phyloP scores from a whole-genome alignment of 2,329 filamentous ascomycete genomes.

The Colletotrichum sp. region DNA sequence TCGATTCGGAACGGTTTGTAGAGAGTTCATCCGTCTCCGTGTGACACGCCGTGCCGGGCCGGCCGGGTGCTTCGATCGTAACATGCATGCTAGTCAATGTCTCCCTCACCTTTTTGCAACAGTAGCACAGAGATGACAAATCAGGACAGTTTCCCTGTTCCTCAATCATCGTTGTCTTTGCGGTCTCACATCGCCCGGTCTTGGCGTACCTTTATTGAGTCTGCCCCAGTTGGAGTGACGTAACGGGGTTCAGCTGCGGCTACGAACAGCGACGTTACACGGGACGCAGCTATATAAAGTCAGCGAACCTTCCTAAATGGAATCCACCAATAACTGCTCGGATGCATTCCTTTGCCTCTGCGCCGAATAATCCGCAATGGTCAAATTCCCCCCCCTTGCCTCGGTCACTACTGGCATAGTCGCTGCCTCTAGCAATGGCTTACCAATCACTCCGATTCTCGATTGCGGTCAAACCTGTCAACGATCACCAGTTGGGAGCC shows the following conservation, averaged over 20 bases:
- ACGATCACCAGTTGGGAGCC: background rate
- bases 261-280: background rate
- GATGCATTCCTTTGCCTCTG: accelerated
- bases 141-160: background rate
- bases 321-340: background rate
- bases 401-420: background rate
- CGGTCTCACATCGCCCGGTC: background rate
- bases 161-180: accelerated
- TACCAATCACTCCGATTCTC: background rate
- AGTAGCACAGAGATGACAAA: background rate
- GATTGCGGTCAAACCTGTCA: background rate
- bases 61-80: background rate
- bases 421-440: background rate
- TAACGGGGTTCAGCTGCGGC: background rate
- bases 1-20: background rate
- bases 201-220: background rate
- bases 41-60: background rate
- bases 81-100: background rate
- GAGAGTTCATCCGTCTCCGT: background rate
- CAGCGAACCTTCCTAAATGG: background rate
- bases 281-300: background rate
- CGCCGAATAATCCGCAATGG: background rate
- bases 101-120: accelerated
- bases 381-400: background rate
- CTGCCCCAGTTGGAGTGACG: background rate